Evolutionary conservation across 306 rosid species (phyloP).

Genomic region (Morella rubra): DNA sequence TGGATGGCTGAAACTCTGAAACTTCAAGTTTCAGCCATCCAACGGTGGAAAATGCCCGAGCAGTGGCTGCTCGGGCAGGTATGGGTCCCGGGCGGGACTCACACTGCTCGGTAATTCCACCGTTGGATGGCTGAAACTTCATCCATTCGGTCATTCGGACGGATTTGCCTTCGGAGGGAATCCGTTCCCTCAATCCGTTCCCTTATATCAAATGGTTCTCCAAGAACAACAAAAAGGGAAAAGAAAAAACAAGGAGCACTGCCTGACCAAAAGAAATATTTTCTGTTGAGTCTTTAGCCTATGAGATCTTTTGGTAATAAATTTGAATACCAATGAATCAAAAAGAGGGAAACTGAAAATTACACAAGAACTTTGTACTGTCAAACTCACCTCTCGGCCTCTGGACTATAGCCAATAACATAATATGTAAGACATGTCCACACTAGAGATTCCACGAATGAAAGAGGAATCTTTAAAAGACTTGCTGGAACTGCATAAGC

Average conservation of each 20-base stretch:
- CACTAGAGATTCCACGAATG: constrained; percentile 37
- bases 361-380: neutral
- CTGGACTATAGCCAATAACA: constrained; percentile 52
- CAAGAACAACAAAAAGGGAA: neutral
- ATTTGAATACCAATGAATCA: neutral
- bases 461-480: constrained; percentile 48
- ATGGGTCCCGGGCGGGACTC: no score
- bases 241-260: neutral
- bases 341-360: neutral
- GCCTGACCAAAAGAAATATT: neutral
- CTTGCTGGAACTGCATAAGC: constrained; percentile 52
- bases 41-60: no score
- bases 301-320: neutral
- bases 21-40: no score
- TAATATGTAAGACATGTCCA: constrained; percentile 58
- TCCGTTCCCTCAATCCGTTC: no score
- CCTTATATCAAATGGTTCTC: neutral
- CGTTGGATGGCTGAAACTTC: no score
- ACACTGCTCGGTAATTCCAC: no score
- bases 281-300: neutral
- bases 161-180: no score
- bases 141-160: no score
- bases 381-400: constrained; percentile 29
- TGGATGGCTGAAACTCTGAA: no score
- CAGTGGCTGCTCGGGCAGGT: no score